Conservation (phyloP, 1,139 yeast genomes). For the Wickerhamiella infanticola region DNA sequence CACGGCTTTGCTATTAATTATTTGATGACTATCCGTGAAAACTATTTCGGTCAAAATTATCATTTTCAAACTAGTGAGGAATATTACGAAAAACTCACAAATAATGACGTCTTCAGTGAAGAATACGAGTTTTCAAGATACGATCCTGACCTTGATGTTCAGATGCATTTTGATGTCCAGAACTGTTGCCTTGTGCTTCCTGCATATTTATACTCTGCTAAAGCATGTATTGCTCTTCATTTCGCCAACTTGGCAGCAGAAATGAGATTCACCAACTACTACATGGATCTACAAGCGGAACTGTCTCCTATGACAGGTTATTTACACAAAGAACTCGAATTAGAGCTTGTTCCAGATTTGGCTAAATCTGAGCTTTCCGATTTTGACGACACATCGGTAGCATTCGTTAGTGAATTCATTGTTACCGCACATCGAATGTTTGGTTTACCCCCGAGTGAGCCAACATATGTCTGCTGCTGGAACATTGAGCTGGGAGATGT, state of each 20-base stretch:
- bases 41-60: conserved; percentile 76
- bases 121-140: conserved; percentile 4
- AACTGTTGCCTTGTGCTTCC: conserved; percentile 65
- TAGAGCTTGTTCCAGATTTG: conserved; percentile 16
- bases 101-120: conserved; percentile 25
- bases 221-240: conserved; percentile 45
- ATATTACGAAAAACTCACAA: conserved; percentile 27
- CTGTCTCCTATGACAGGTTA: conserved; percentile 25
- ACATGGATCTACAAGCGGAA: conserved; percentile 41
- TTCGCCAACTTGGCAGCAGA: conserved; percentile 62
- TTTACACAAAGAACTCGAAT: conserved; percentile 12
- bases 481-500: conserved; percentile 55
- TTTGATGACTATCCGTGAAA: conserved; percentile 64
- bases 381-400: conserved; percentile 24
- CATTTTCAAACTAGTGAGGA: conserved; percentile 81
- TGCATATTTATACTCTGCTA: conserved; percentile 48
- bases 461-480: conserved; percentile 86
- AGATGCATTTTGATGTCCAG: conserved; percentile 52
- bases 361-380: conserved; percentile 8
- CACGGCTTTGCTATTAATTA: conserved; percentile 71
- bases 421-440: conserved; percentile 84
- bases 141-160: conserved; percentile 64
- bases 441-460: conserved; percentile 79
- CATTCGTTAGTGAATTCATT: conserved; percentile 46
- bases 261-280: conserved; percentile 73